Percentiles rank a stretch among this genome's conserved stretches.
Evolutionary conservation across 305 asterid species (phyloP).

Genomic region (Solanum hybrid): DNA sequence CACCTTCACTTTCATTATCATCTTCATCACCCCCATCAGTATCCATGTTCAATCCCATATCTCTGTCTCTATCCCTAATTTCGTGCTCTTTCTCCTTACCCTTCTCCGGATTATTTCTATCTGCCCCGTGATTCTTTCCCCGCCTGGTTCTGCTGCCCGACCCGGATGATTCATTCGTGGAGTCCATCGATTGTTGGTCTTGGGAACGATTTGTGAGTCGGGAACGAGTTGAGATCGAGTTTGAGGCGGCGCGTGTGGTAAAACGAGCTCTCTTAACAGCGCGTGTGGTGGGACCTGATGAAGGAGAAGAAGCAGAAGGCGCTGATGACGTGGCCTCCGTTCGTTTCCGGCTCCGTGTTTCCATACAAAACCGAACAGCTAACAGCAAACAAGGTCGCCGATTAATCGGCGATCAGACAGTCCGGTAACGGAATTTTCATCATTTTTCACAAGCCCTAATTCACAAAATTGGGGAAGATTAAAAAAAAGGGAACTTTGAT

Average conservation of each 20-base stretch:
- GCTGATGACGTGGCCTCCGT: slow-evolving; percentile 99
- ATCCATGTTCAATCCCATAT: slow-evolving; percentile 59
- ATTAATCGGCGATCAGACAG: slow-evolving; percentile 80
- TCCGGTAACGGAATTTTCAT: slow-evolving; percentile 32
- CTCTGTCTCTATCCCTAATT: slow-evolving; percentile 33
- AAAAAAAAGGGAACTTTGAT: slow-evolving; percentile 16
- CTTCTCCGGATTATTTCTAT: slow-evolving; percentile 45
- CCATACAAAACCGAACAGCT: slow-evolving; percentile 81
- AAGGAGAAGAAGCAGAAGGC: slow-evolving; percentile 25
- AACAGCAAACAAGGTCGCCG: slow-evolving; percentile 65
- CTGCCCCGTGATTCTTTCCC: slow-evolving; percentile 45
- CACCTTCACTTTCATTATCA: slow-evolving; percentile 75
- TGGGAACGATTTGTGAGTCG: slow-evolving; percentile 39
- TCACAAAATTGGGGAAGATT: slow-evolving; percentile 8
- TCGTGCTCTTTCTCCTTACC: slow-evolving; percentile 91
- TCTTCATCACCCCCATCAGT: slow-evolving; percentile 37
- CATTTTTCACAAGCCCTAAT: slow-evolving; percentile 39
- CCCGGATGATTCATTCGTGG: slow-evolving; percentile 66
- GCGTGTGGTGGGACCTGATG: slow-evolving; percentile 54
- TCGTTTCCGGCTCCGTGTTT: slow-evolving; percentile 99
- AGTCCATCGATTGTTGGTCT: slow-evolving; percentile 49
- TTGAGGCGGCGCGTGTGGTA: slow-evolving; percentile 10
- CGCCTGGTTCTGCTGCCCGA: slow-evolving; percentile 72
- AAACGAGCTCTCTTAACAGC: slow-evolving; percentile 75
- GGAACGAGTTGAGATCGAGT: slow-evolving; percentile 33